Percentiles rank a stretch among this genome's conserved stretches.
These are phyloP conservation scores for Salix caprea DNA, from an alignment of 345 rosid genomes.

Conservation along the genomic window DNA sequence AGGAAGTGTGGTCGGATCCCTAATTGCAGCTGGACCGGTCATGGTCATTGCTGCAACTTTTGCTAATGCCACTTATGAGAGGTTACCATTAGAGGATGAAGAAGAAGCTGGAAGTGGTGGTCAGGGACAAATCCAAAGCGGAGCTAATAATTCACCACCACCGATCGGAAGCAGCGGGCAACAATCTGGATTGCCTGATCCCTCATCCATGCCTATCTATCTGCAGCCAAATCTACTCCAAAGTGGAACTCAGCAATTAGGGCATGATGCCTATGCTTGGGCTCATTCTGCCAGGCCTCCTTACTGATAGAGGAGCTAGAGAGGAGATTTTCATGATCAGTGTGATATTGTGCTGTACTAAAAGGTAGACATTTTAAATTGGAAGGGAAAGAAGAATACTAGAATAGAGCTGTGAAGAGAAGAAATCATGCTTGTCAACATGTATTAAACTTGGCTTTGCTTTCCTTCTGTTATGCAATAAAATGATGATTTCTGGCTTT, in stretches of 20 bases:
- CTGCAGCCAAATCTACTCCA: slow-evolving; percentile 62
- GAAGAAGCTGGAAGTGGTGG: slow-evolving; percentile 39
- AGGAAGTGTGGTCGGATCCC: slow-evolving; percentile 71
- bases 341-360: not conserved
- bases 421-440: slow-evolving; percentile 5
- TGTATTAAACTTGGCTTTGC: slow-evolving; percentile 7
- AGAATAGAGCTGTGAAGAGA: slow-evolving; percentile 13
- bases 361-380: not conserved
- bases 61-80: slow-evolving; percentile 77
- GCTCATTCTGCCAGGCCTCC: slow-evolving; percentile 53
- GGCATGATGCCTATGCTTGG: slow-evolving; percentile 69
- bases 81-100: slow-evolving; percentile 69
- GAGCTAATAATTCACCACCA: slow-evolving; percentile 42
- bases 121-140: slow-evolving; percentile 44
- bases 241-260: slow-evolving; percentile 56
- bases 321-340: not conserved
- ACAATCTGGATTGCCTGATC: slow-evolving; percentile 42
- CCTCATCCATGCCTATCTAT: slow-evolving; percentile 46
- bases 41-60: slow-evolving; percentile 86
- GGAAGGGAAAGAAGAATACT: not conserved
- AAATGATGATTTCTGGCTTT: slow-evolving; percentile 13
- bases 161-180: slow-evolving; percentile 38
- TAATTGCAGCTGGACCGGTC: slow-evolving; percentile 67
- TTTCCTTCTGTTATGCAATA: slow-evolving; percentile 7
- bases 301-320: slow-evolving; percentile 18